Conservation (phyloP, 176 grass and related monocot genomes). For the Zea luxurians region DNA sequence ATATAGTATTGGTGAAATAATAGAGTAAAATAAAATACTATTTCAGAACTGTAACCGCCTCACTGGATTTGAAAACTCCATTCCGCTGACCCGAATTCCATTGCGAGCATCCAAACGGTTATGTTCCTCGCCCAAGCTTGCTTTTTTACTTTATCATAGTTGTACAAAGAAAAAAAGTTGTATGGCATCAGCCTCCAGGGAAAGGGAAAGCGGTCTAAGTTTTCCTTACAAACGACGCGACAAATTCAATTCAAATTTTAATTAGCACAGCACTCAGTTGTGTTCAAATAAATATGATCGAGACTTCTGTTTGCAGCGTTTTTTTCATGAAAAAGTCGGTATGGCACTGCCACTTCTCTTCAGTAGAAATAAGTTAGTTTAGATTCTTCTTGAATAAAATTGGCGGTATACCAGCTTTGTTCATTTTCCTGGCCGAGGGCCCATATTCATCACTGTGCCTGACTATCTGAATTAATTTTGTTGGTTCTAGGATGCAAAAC, state of each 20-base stretch:
- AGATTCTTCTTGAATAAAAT: background rate
- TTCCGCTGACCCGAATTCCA: no score
- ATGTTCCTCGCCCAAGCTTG: no score
- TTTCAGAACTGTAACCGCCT: no score
- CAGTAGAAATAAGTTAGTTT: constrained; percentile 6
- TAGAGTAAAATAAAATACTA: no score
- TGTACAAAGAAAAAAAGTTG: no score
- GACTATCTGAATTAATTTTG: constrained; percentile 20
- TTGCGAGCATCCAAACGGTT: no score
- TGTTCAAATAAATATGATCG: background rate
- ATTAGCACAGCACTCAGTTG: background rate
- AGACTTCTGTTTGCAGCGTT: background rate
- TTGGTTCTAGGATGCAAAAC: no score
- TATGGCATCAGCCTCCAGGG: no score
- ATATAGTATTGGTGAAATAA: no score
- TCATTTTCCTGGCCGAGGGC: background rate
- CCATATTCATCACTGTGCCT: constrained; percentile 24
- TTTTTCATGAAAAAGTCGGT: background rate
- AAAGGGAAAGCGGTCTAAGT: background rate
- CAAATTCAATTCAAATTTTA: background rate
- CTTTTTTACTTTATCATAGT: no score
- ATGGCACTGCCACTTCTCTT: background rate
- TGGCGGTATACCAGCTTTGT: background rate
- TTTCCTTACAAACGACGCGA: background rate
- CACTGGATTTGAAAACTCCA: no score